Base-by-base conservation (phyloP, 2,329 filamentous ascomycete species). In the Phyllosticta paracitricarpa region DNA sequence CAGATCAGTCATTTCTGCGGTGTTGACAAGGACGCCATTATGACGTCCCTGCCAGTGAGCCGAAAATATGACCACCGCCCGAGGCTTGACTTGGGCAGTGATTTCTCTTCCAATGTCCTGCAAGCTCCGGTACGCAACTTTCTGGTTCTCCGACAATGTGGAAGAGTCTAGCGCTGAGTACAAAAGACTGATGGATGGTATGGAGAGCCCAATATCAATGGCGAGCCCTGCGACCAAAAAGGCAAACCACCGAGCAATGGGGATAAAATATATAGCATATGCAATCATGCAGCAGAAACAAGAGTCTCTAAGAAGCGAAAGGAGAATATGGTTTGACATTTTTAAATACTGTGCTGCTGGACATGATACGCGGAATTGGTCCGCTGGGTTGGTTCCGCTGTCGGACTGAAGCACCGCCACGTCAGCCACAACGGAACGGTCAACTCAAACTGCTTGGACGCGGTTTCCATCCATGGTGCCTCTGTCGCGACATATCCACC, bases 11-110 rank as follows among this genome's bases (percentile, higher is more conserved):
- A 79, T 74, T 61, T 84, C 83, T 2, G 82, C 84, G 8, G 81
- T 83, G 70, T 89, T 90, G 66, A 90, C 80, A 67, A 86, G 77
- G 64, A 90, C 81, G 3, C 76, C 78, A 66, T 80, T 76, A 51
- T 74, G 73, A 69, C 75, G 54, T 6, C 80, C 84, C 73, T 89
- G 85, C 88, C 89, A 91, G 72, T 92, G 88, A 0, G 87, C 89
- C 0, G 88, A 90, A 70, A 92, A 87, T 26, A 91, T 85, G 0
- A 91, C 84, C 17, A 91, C 81, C 1, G 87, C 89, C 64, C 83
- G 85, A 1, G 88, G 88, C 67, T 85, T 86, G 53, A 90, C 83
- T 64, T 84, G 82, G 28, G 81, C 77, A 0, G 86, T 89, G 69
- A 91, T 89, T 67, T 91, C 87, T 7, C 72, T 78, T 52, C 88